These are phyloP conservation scores for Camellia sinensis DNA, from an alignment of 148 eudicot species.

Conservation along the genomic window DNA sequence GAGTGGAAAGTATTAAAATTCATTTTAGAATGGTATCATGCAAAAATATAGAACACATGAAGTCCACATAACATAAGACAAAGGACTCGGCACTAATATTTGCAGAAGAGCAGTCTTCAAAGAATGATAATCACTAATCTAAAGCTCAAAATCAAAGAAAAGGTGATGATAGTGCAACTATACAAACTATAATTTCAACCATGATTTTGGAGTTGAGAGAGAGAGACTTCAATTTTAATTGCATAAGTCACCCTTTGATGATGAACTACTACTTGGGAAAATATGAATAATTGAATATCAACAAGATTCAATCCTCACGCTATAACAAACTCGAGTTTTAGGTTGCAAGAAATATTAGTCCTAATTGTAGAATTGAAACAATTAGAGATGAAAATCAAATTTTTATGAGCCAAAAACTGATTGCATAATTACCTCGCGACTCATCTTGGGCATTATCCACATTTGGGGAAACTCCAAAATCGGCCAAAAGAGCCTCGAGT, in stretches of 20 bases:
- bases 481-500: slow-evolving; percentile 59
- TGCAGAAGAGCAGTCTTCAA: background rate
- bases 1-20: background rate
- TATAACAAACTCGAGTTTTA: background rate
- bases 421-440: background rate
- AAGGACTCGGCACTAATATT: background rate
- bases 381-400: background rate
- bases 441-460: slow-evolving; percentile 38
- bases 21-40: background rate
- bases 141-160: background rate
- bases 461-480: slow-evolving; percentile 41
- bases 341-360: background rate
- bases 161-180: background rate
- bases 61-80: too few species aligned
- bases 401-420: background rate
- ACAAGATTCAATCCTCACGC: background rate
- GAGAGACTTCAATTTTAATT: slow-evolving; percentile 12
- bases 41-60: background rate
- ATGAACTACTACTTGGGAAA: background rate
- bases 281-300: background rate
- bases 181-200: background rate
- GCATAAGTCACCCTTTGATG: background rate
- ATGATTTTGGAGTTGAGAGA: background rate
- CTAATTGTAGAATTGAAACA: background rate
- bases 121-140: background rate